Conservation (phyloP, 306 rosid genomes). For the Dicorynia guianensis region DNA sequence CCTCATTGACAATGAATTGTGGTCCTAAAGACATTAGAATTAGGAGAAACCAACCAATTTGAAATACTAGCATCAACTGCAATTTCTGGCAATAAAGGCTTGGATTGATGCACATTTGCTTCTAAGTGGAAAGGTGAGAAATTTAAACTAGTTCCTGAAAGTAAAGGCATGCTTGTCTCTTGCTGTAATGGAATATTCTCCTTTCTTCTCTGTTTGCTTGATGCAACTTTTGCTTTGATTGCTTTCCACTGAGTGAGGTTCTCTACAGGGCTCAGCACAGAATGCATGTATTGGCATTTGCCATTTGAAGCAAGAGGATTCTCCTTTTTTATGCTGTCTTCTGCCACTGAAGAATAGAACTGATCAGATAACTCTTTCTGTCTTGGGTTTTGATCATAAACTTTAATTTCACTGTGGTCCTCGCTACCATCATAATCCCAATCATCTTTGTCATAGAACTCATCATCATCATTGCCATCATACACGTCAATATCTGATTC, state of each 20-base stretch:
- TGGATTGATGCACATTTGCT: conserved; percentile 50
- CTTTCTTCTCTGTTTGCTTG: conserved; percentile 64
- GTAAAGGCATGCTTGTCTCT: conserved; percentile 34
- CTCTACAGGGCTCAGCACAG: conserved; percentile 62
- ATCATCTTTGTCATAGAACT: conserved; percentile 43
- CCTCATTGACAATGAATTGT: conserved; percentile 51
- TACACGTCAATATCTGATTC: conserved; percentile 62
- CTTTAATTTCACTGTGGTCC: conserved; percentile 41
- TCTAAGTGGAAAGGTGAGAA: conserved; percentile 41
- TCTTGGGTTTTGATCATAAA: conserved; percentile 40
- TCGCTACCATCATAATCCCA: conserved; percentile 35
- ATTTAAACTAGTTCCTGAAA: conserved; percentile 42
- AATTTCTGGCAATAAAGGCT: conserved; percentile 65
- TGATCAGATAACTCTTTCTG: conserved; percentile 44
- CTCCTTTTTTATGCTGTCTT: conserved; percentile 37
- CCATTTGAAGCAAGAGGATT: conserved; percentile 15
- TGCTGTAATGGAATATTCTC: conserved; percentile 56
- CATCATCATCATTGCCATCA: conserved; percentile 45
- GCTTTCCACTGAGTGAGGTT: conserved; percentile 65
- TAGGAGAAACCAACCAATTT: conserved; percentile 71
- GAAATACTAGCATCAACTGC: conserved; percentile 83
- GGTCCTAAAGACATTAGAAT: conserved; percentile 37
- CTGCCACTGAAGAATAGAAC: conserved; percentile 32
- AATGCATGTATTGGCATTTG: conserved; percentile 35
- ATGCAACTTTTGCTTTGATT: conserved; percentile 70